phyloP scores from a whole-genome alignment of 1,139 yeast species.

The Candida sp. region DNA sequence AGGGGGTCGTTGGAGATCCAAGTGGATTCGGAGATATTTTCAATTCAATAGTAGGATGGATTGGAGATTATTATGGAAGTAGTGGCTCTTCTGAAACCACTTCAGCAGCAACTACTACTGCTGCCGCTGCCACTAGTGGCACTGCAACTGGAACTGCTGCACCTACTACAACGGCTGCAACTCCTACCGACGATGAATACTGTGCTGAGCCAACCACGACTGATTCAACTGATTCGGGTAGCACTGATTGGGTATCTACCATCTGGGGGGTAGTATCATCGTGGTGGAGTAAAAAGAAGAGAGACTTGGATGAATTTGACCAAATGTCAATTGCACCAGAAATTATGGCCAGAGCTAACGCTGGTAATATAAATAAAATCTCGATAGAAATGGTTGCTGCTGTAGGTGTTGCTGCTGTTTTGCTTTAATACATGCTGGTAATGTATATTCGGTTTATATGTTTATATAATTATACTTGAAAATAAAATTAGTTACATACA shows the following conservation, averaged over 20 bases:
- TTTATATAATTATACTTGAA: background rate
- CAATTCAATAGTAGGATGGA: background rate
- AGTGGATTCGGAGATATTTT: background rate
- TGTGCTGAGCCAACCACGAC: background rate
- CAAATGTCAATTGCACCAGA: background rate
- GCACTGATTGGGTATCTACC: background rate
- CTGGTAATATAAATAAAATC: background rate
- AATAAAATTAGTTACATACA: background rate
- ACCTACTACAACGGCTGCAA: background rate
- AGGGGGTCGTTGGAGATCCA: conserved; percentile 1
- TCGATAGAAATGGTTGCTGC: conserved; percentile 2
- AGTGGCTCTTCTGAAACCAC: background rate
- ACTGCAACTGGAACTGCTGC: background rate
- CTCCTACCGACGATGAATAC: background rate
- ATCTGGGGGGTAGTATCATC: background rate
- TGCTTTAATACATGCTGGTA: conserved; percentile 1
- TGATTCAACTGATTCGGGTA: background rate
- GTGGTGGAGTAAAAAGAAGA: background rate
- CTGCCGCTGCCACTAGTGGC: background rate
- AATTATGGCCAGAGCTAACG: conserved; percentile 1
- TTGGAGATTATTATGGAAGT: background rate
- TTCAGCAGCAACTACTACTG: background rate
- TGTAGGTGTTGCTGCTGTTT: conserved; percentile 1
- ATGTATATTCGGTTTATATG: background rate
- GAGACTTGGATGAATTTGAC: background rate